A percentile compares a stretch with the other conserved stretches of the same genome.
Evolutionary conservation across 352 stramenopile genomes (phyloP).

Genomic region (Globisporangium cystogenes): DNA sequence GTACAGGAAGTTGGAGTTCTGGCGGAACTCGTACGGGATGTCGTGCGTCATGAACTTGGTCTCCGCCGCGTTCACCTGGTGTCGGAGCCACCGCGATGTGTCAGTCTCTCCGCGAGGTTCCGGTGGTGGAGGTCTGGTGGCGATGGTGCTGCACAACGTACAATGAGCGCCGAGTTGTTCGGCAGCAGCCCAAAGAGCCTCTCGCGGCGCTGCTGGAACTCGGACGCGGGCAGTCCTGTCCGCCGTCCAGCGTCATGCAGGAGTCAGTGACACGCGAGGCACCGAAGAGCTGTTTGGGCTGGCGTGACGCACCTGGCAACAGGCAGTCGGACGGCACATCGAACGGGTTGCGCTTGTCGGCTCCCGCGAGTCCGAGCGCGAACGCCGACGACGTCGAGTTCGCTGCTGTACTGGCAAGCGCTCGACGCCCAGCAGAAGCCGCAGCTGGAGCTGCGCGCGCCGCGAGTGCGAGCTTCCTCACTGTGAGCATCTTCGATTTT

Average conservation of each 20-base stretch:
- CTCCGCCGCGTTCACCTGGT: constrained; percentile 50
- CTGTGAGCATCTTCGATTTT: not conserved
- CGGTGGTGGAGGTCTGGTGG: not conserved
- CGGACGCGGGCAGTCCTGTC: constrained; percentile 42
- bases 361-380: constrained; percentile 20
- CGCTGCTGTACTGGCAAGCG: not conserved
- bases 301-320: constrained; percentile 45
- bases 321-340: constrained; percentile 36
- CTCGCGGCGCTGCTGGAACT: constrained; percentile 60
- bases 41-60: constrained; percentile 87
- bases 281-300: too few species aligned
- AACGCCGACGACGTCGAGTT: constrained; percentile 18
- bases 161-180: constrained; percentile 68
- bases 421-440: too few species aligned
- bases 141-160: constrained; percentile 10
- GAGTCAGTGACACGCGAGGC: too few species aligned
- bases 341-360: constrained; percentile 42
- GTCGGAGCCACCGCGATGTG: too few species aligned
- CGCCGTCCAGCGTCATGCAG: not conserved
- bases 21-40: constrained; percentile 84
- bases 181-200: constrained; percentile 60
- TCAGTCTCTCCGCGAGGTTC: not conserved
- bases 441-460: too few species aligned
- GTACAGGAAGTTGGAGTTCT: constrained; percentile 85
- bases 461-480: not conserved